These are phyloP conservation scores for Bipolaris sorokiniana DNA, from an alignment of 2,329 filamentous ascomycete genomes.

Conservation along the genomic window DNA sequence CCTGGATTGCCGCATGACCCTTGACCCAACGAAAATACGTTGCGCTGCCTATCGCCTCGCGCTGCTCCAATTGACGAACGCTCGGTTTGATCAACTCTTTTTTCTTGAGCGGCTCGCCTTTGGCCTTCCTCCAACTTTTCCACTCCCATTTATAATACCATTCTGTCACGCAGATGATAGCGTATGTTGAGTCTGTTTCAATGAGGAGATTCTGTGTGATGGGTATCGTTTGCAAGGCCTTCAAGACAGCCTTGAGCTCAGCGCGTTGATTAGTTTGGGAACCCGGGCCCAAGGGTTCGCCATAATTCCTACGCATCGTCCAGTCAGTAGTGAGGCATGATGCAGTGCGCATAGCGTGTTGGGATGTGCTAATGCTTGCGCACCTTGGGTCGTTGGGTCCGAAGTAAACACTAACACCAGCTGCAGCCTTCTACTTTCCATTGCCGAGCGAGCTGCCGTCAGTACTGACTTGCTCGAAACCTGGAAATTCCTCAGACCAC, in stretches of 20 bases:
- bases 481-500: neutral
- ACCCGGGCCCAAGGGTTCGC: neutral
- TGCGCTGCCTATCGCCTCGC: constrained; percentile 36
- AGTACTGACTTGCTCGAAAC: neutral
- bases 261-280: constrained; percentile 88
- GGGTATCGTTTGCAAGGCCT: neutral
- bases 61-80: neutral
- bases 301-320: neutral
- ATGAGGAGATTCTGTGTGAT: neutral
- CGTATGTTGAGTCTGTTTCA: neutral
- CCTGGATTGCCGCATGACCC: constrained; percentile 74
- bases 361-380: neutral
- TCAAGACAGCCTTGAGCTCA: constrained; percentile 80
- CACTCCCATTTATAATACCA: neutral
- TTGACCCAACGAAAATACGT: constrained; percentile 86
- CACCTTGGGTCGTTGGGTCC: neutral
- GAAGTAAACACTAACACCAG: constrained; percentile 61
- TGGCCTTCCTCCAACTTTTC: neutral
- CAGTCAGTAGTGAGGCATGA: neutral
- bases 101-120: neutral
- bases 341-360: neutral
- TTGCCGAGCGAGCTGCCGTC: constrained; percentile 43
- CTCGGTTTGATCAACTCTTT: neutral
- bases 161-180: neutral
- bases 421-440: constrained; percentile 58